Evolutionary conservation across 2,329 filamentous ascomycete species (phyloP).

Genomic region (Fusarium sp.): DNA sequence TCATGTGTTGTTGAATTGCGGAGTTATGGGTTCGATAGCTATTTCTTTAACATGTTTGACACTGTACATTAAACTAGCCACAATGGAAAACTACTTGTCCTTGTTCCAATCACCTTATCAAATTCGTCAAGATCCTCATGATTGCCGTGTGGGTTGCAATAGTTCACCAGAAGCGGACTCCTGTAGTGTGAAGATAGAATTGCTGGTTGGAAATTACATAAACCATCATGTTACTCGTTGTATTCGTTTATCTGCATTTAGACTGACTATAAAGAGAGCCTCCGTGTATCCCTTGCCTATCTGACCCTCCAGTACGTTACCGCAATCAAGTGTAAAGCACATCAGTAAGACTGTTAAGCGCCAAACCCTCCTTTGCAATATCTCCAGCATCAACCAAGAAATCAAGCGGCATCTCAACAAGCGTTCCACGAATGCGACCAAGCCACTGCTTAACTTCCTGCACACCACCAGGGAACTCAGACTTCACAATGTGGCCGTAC

Average conservation of each 20-base stretch:
- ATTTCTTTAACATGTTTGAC: constrained; percentile 21
- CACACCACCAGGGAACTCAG: constrained; percentile 79
- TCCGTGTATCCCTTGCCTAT: background rate
- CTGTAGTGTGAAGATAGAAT: background rate
- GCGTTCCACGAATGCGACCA: constrained; percentile 71
- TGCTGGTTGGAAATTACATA: background rate
- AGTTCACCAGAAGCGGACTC: background rate
- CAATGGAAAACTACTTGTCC: constrained; percentile 26
- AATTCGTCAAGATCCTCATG: background rate
- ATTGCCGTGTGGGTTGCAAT: background rate
- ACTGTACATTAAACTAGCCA: constrained; percentile 32
- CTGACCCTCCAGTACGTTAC: too few relatives aligned
- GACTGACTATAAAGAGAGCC: background rate
- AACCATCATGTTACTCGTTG: background rate
- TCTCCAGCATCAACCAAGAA: constrained; percentile 81
- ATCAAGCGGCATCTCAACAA: constrained; percentile 94
- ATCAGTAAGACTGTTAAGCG: constrained; percentile 77
- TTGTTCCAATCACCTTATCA: background rate
- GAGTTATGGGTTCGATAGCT: constrained; percentile 44
- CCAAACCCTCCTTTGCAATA: constrained; percentile 83
- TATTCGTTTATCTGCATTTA: background rate
- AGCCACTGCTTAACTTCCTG: constrained; percentile 78
- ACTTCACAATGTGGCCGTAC: constrained; percentile 88
- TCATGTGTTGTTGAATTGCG: constrained; percentile 26
- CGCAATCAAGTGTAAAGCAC: constrained; percentile 71